phyloP scores from a whole-genome alignment of 495 filamentous ascomycete genomes.

The Tetracladium setigerum region DNA sequence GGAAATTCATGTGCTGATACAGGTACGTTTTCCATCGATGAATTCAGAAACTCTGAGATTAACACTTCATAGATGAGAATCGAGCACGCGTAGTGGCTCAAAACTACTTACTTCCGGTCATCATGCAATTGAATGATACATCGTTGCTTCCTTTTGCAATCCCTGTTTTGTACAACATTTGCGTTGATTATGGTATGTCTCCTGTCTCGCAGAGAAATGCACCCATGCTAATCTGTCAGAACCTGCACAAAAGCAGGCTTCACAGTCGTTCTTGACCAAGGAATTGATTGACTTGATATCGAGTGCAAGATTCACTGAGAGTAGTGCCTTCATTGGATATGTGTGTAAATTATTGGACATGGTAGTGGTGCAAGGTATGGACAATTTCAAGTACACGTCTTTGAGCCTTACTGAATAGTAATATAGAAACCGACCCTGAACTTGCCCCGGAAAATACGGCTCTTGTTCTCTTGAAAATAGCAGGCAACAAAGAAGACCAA shows the following conservation, averaged over 20 bases:
- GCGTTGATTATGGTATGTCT: conserved; percentile 61
- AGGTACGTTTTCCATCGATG: conserved; percentile 35
- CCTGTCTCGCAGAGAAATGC: background rate
- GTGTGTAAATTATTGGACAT: conserved; percentile 42
- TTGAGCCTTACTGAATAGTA: background rate
- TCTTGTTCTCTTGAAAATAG: conserved; percentile 17
- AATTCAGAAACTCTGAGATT: conserved; percentile 1
- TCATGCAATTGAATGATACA: conserved; percentile 42
- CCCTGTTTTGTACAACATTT: conserved; percentile 66
- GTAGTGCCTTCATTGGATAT: conserved; percentile 26
- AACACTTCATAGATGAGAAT: conserved; percentile 53
- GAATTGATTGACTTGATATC: conserved; percentile 32
- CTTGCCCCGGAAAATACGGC: conserved; percentile 24
- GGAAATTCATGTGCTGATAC: conserved; percentile 81
- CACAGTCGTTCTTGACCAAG: conserved; percentile 31
- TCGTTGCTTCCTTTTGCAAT: conserved; percentile 50
- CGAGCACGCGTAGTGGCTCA: conserved; percentile 54
- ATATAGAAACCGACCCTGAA: conserved; percentile 16
- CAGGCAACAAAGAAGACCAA: conserved; percentile 17
- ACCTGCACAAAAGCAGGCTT: conserved; percentile 45
- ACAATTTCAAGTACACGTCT: background rate
- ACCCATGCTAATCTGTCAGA: conserved; percentile 24
- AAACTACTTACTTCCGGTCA: conserved; percentile 46
- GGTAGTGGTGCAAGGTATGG: conserved; percentile 36
- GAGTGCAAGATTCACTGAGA: conserved; percentile 24